Evolutionary conservation across 1,284 basidiomycete genomes (phyloP), one percentile per base, ranked within the genome.

Genomic region (Microbotryum violaceum): DNA sequence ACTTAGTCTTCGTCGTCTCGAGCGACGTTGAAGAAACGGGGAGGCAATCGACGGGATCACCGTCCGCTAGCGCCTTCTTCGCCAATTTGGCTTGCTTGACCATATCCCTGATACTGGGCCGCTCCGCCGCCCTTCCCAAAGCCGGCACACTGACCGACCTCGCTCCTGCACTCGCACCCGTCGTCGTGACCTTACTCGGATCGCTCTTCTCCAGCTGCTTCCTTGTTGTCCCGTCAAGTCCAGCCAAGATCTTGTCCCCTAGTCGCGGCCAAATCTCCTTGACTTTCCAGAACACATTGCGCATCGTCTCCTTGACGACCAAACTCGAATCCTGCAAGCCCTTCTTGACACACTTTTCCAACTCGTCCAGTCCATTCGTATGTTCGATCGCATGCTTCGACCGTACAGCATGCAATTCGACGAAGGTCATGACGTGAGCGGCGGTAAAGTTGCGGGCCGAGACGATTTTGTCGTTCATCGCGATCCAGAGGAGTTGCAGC

Each of bases 141-240:
- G 42, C 37, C 18, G 58, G n/a, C 37, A 44, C 31, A 58, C 59
- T 63, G 14, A 57, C 58, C 16, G 53, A 55, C 12, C 60, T 20
- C 48, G 82, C 65, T 49, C 69, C 74, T 3, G 74, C 73, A 6
- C 49, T 57, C 5, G 80, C 72, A 9, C 73, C 73, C 31, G 78
- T 76, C 8, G 37, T 16, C 37, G 82, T 80, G 69, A 52, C 50
- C 31, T 51, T 45, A 3, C 82, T 78, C 0, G 89, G 87, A 70
- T 87, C 87, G 0, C 80, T 84, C 75, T 87, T 92, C 72, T 94
- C 90, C 23, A 98, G 77, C 74, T 91, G 87, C 77, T 90, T 96
- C 67, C 83, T 81, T 3, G 84, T 85, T 1, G 78, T 75, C 1
- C 80, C 69, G 72, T 97, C 93, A 58, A 97, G 77, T 3, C 79